A percentile compares a stretch with the other conserved stretches of the same genome.
Evolutionary conservation across 1,284 basidiomycete species (phyloP).

Genomic region (Fistulinella cinereoalba): DNA sequence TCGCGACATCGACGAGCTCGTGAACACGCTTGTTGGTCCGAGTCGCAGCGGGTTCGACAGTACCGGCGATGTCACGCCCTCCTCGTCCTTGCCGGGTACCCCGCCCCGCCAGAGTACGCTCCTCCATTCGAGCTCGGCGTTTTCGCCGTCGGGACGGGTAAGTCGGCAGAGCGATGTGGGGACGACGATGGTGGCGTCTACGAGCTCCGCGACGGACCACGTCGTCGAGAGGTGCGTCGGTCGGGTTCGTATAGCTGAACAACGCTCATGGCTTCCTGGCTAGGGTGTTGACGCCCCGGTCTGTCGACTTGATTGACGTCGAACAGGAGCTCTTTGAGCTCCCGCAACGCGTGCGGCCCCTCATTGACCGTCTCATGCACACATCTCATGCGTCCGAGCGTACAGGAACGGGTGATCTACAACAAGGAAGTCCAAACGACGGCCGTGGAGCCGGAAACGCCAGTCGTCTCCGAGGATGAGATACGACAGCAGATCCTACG

Average conservation of each 20-base stretch:
- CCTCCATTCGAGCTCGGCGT: conserved; percentile 44
- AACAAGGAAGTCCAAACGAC: conserved; percentile 93
- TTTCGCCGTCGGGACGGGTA: conserved; percentile 52
- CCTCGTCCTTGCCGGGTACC: conserved; percentile 70
- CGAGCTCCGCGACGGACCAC: conserved; percentile 59
- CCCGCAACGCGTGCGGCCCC: conserved; percentile 68
- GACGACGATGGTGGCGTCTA: conserved; percentile 45
- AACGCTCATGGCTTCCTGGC: background rate
- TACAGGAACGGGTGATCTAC: conserved; percentile 83
- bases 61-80: conserved; percentile 55
- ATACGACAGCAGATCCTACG: conserved; percentile 66
- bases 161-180: conserved; percentile 69
- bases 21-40: conserved; percentile 53
- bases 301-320: conserved; percentile 76
- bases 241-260: background rate
- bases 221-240: conserved; percentile 66
- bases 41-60: conserved; percentile 42
- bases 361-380: background rate
- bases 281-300: conserved; percentile 50
- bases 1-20: conserved; percentile 67
- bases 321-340: conserved; percentile 87
- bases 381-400: conserved; percentile 1
- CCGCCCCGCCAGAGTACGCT: conserved; percentile 48
- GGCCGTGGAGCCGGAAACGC: conserved; percentile 52
- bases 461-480: conserved; percentile 64